These are phyloP conservation scores for Syzygium syzygioides DNA, from an alignment of 441 rosid species.

Conservation along the genomic window DNA sequence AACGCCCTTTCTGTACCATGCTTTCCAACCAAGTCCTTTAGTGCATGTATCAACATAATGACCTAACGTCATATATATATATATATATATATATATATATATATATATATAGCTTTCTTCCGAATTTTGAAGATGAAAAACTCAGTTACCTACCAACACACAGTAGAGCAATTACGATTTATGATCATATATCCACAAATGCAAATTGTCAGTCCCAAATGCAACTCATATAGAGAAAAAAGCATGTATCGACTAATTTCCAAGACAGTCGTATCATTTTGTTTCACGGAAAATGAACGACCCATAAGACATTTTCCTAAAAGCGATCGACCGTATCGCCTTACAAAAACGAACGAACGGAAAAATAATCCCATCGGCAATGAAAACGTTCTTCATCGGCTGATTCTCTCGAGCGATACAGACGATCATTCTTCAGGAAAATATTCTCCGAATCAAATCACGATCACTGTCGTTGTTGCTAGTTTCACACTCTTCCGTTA, in stretches of 20 bases:
- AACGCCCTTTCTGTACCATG: not conserved
- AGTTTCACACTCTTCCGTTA: too few species aligned
- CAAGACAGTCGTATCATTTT: rapidly evolving
- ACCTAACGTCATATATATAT: not conserved
- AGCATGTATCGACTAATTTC: not conserved
- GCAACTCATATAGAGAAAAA: not conserved
- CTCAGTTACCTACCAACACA: rapidly evolving
- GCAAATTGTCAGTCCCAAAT: not conserved
- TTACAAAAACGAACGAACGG: rapidly evolving
- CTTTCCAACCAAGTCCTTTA: not conserved
- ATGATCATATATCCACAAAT: not conserved
- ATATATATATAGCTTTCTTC: not conserved
- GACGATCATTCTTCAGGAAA: too few species aligned
- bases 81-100: not conserved
- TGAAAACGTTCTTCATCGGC: rapidly evolving
- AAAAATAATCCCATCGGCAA: not conserved
- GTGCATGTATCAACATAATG: not conserved
- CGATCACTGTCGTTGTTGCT: too few species aligned
- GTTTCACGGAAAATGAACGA: not conserved
- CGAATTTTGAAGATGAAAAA: not conserved
- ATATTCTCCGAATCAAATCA: too few species aligned
- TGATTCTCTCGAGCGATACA: rapidly evolving
- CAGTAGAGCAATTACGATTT: not conserved
- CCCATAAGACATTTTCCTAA: rapidly evolving
- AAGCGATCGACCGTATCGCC: too few species aligned